A percentile compares a stretch with the other conserved stretches of the same genome.
Evolutionary conservation across 306 rosid species (phyloP).

Genomic region (Astragalus membranaceus): DNA sequence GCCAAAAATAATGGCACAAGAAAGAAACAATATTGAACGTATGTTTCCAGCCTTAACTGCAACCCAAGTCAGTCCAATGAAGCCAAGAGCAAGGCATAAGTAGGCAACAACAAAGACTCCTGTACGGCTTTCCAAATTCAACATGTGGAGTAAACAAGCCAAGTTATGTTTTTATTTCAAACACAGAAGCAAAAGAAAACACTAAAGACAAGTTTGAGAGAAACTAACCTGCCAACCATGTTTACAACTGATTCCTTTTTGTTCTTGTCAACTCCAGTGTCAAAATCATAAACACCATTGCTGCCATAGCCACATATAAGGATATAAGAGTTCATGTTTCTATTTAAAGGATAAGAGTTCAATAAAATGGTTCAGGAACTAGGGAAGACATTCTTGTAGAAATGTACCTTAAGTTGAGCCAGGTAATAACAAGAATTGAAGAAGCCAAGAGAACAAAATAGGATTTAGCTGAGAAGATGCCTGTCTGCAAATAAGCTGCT

Average conservation of each 20-base stretch:
- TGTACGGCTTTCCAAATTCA: constrained; percentile 56
- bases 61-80: constrained; percentile 58
- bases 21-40: constrained; percentile 55
- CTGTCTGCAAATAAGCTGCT: constrained; percentile 67
- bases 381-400: not conserved
- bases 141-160: constrained; percentile 13
- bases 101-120: constrained; percentile 63
- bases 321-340: not conserved
- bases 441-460: constrained; percentile 59
- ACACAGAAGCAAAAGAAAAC: not conserved
- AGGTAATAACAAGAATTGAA: constrained; percentile 72
- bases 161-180: constrained; percentile 2
- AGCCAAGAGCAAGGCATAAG: constrained; percentile 64
- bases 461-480: constrained; percentile 49
- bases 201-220: not conserved
- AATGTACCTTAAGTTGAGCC: constrained; percentile 77
- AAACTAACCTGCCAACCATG: constrained; percentile 64
- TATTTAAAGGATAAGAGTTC: too few species aligned
- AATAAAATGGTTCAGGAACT: too few species aligned
- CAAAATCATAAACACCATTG: constrained; percentile 85
- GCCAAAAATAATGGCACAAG: constrained; percentile 66
- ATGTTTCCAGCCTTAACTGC: constrained; percentile 53
- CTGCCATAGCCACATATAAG: constrained; percentile 27
- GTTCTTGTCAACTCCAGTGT: constrained; percentile 85
- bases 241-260: constrained; percentile 83